A percentile compares a stretch with the other conserved stretches of the same genome.
These are phyloP conservation scores for Ophiognomonia clavigignenti-juglandacearum DNA, from an alignment of 2,329 filamentous ascomycete species.

Conservation along the genomic window DNA sequence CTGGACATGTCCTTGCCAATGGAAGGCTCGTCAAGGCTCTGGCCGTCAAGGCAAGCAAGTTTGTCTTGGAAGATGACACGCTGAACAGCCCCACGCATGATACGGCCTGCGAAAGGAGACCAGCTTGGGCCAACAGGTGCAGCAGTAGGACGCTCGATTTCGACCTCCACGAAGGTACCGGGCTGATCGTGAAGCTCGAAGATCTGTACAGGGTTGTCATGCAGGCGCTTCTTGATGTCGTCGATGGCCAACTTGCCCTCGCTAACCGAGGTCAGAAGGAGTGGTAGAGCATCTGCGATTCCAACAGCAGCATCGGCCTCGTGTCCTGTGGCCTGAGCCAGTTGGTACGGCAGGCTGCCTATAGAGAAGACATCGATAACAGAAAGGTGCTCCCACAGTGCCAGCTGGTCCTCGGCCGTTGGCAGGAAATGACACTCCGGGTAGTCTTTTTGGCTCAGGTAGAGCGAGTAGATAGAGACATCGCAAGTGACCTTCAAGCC, in stretches of 20 bases:
- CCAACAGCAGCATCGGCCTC: slow-evolving; percentile 57
- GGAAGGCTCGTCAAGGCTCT: slow-evolving; percentile 48
- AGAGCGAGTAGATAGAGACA: slow-evolving; percentile 74
- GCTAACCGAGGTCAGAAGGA: slow-evolving; percentile 70
- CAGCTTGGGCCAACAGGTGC: slow-evolving; percentile 48
- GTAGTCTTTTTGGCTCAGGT: slow-evolving; percentile 67
- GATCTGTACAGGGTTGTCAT: slow-evolving; percentile 75
- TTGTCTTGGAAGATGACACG: slow-evolving; percentile 71
- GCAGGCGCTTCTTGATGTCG: slow-evolving; percentile 65
- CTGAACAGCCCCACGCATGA: slow-evolving; percentile 65
- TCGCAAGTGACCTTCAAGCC: slow-evolving; percentile 79
- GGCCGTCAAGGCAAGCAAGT: slow-evolving; percentile 71
- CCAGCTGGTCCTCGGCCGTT: slow-evolving; percentile 62
- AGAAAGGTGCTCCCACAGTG: slow-evolving; percentile 67
- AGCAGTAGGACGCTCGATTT: slow-evolving; percentile 67
- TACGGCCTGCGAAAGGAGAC: slow-evolving; percentile 69
- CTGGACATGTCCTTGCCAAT: slow-evolving; percentile 73
- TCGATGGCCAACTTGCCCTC: slow-evolving; percentile 70
- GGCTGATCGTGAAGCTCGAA: slow-evolving; percentile 78
- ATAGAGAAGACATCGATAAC: slow-evolving; percentile 77
- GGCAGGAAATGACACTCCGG: slow-evolving; percentile 64
- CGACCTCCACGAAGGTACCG: slow-evolving; percentile 69
- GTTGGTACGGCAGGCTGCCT: slow-evolving; percentile 72
- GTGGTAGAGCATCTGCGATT: slow-evolving; percentile 67
- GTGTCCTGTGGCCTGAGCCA: slow-evolving; percentile 52